phyloP scores from a whole-genome alignment of 2,329 filamentous ascomycete genomes.

The Hypoxylon sp. region DNA sequence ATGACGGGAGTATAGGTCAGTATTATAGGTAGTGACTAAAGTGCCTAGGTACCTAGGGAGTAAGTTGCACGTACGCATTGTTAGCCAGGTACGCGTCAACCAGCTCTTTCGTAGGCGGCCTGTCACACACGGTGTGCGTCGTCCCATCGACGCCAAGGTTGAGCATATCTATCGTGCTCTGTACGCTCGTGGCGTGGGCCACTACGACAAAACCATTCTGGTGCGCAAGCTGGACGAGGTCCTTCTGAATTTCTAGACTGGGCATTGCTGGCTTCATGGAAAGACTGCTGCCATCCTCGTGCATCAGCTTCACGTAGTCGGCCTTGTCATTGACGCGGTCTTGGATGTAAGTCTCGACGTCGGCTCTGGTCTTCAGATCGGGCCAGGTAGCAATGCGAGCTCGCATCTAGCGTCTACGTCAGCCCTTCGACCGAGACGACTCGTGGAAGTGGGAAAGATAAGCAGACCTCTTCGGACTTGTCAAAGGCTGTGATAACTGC shows the following conservation, averaged over 20 bases:
- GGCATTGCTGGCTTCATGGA: conserved; percentile 50
- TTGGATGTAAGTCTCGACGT: conserved; percentile 52
- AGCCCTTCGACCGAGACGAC: neutral
- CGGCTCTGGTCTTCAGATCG: conserved; percentile 47
- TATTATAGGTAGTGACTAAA: no score
- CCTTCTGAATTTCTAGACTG: conserved; percentile 53
- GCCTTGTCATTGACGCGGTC: conserved; percentile 50
- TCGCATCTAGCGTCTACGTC: conserved; percentile 3
- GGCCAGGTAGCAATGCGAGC: conserved; percentile 55
- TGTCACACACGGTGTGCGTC: conserved; percentile 45
- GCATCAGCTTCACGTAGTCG: conserved; percentile 61
- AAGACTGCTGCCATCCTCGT: conserved; percentile 55
- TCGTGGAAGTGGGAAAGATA: neutral
- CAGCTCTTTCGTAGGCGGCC: conserved; percentile 36
- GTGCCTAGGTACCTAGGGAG: no score
- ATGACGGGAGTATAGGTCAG: neutral
- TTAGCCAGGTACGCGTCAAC: conserved; percentile 34
- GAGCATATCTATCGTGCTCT: conserved; percentile 43
- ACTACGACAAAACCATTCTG: conserved; percentile 38
- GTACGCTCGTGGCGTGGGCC: conserved; percentile 40
- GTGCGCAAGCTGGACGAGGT: conserved; percentile 51
- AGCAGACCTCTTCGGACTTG: conserved; percentile 20
- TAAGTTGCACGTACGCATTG: conserved; percentile 34
- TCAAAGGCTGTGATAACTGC: conserved; percentile 19
- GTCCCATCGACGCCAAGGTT: conserved; percentile 42